Percentiles rank a stretch among this genome's conserved stretches.
Evolutionary conservation across 2,329 filamentous ascomycete species (phyloP).

Genomic region (Diaporthe caulivora): DNA sequence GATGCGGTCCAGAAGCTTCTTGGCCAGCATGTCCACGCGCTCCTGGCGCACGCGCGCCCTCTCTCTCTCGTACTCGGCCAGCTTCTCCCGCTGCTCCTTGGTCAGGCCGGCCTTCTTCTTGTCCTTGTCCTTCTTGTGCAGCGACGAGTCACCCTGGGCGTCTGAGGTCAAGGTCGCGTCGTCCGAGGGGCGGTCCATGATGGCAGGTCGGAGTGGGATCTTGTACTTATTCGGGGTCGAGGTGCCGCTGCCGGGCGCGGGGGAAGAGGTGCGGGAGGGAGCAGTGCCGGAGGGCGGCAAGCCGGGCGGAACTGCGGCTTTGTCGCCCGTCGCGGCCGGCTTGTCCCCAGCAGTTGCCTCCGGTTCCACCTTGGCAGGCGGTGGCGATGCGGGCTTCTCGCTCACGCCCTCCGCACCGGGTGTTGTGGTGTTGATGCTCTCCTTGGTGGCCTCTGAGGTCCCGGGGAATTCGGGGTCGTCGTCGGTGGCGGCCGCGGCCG

Average conservation of each 20-base stretch:
- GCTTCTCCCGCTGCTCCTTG: slow-evolving; percentile 93
- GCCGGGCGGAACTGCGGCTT: slow-evolving; percentile 49
- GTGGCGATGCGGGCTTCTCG: slow-evolving; percentile 48
- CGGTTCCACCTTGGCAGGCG: slow-evolving; percentile 56
- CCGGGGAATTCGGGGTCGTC: slow-evolving; percentile 67
- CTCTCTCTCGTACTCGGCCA: slow-evolving; percentile 90
- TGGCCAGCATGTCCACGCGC: slow-evolving; percentile 84
- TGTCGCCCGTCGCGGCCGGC: slow-evolving; percentile 39
- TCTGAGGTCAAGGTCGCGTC: slow-evolving; percentile 79
- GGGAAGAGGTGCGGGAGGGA: slow-evolving; percentile 58
- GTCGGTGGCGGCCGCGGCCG: slow-evolving; percentile 43
- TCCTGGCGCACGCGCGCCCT: slow-evolving; percentile 85
- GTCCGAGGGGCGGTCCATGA: slow-evolving; percentile 86
- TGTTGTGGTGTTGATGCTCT: slow-evolving; percentile 61
- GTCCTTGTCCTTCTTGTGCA: slow-evolving; percentile 72
- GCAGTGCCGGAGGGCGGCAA: slow-evolving; percentile 53
- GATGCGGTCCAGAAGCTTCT: slow-evolving; percentile 90
- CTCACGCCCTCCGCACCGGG: slow-evolving; percentile 46
- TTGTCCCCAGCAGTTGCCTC: slow-evolving; percentile 42
- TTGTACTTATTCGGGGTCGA: slow-evolving; percentile 57
- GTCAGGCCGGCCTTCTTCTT: slow-evolving; percentile 83
- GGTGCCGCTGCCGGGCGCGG: slow-evolving; percentile 52
- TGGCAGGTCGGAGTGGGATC: slow-evolving; percentile 84
- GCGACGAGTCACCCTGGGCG: slow-evolving; percentile 74
- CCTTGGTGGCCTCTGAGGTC: slow-evolving; percentile 67